phyloP scores from a whole-genome alignment of 2,329 filamentous ascomycete species.

The Epichloe amarillans region DNA sequence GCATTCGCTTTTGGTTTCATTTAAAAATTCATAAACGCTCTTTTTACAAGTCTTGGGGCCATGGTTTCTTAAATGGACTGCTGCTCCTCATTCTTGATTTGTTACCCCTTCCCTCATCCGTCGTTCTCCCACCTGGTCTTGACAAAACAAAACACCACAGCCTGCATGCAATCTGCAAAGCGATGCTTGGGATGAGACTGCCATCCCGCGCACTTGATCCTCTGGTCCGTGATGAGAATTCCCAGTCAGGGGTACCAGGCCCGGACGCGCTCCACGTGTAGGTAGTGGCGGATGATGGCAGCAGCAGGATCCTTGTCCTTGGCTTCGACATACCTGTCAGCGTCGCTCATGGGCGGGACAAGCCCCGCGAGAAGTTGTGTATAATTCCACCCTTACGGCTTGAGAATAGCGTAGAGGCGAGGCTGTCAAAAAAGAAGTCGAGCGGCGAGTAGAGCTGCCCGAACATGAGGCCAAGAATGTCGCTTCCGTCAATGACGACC shows the following conservation, averaged over 20 bases:
- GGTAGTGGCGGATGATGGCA: neutral
- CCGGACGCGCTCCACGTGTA: conserved; percentile 5
- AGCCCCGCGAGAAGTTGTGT: neutral
- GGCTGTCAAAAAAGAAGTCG: conserved; percentile 8
- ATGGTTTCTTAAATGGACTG: too few species aligned
- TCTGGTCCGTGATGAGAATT: conserved; percentile 14
- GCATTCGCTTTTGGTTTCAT: too few species aligned
- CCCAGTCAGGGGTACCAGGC: conserved; percentile 14
- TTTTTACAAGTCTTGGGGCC: too few species aligned
- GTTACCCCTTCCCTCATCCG: too few species aligned
- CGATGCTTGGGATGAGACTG: conserved; percentile 20
- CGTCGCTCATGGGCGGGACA: conserved; percentile 1
- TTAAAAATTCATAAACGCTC: too few species aligned
- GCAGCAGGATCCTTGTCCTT: neutral
- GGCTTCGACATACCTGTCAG: neutral
- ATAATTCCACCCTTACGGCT: conserved; percentile 1
- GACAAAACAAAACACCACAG: neutral
- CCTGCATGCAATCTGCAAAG: conserved; percentile 12
- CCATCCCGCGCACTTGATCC: conserved; percentile 20
- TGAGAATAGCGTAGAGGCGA: conserved; percentile 1
- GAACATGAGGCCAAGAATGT: conserved; percentile 8
- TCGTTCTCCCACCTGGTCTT: too few species aligned
- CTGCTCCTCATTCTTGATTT: too few species aligned
- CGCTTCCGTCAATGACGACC: too few species aligned
- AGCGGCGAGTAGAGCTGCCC: conserved; percentile 15